phyloP scores from a whole-genome alignment of 2,329 filamentous ascomycete genomes.

The Claviceps quebecensis region DNA sequence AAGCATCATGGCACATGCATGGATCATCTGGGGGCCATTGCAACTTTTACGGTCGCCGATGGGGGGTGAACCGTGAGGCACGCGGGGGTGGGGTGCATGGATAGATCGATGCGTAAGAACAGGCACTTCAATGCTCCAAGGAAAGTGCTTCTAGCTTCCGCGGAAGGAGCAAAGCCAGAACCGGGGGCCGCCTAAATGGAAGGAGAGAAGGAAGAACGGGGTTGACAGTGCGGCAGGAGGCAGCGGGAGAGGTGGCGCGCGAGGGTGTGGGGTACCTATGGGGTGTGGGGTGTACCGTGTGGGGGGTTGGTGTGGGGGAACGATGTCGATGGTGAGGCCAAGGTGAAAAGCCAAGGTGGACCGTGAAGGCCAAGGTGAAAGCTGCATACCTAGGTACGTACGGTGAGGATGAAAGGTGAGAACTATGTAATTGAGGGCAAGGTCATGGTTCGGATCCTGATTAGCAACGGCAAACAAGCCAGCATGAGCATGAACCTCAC shows the following conservation, averaged over 20 bases:
- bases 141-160: conserved; percentile 2
- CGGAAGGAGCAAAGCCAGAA: conserved; percentile 1
- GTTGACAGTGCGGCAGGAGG: background rate
- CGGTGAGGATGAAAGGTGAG: too few species aligned
- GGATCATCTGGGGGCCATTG: conserved; percentile 6
- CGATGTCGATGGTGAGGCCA: background rate
- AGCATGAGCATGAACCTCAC: background rate
- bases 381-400: too few species aligned
- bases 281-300: background rate
- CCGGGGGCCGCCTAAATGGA: background rate
- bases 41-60: background rate
- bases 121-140: background rate
- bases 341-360: background rate
- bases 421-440: too few species aligned
- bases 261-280: background rate
- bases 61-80: too few species aligned
- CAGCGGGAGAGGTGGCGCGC: background rate
- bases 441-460: too few species aligned
- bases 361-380: too few species aligned
- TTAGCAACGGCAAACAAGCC: too few species aligned
- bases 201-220: background rate
- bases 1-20: conserved; percentile 12
- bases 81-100: background rate
- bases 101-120: background rate
- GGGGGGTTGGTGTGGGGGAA: background rate